These are phyloP conservation scores for Fusarium incarnatum DNA, from an alignment of 2,329 filamentous ascomycete genomes.

Conservation along the genomic window DNA sequence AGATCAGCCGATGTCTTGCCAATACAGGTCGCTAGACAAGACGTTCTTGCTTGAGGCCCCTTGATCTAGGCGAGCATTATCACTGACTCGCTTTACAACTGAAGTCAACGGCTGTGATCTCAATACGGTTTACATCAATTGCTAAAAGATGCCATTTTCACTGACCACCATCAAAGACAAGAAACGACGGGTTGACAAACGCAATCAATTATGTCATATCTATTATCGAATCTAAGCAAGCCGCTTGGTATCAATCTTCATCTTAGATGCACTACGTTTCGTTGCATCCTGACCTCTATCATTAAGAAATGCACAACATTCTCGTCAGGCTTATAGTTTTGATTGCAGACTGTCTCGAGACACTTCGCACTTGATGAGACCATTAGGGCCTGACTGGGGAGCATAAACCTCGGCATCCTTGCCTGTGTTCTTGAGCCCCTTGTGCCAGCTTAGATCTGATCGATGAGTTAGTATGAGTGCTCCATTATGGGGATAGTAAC, in stretches of 20 bases:
- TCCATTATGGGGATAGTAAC: neutral
- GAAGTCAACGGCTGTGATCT: neutral
- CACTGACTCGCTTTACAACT: neutral
- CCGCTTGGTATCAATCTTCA: constrained; percentile 38
- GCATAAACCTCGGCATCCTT: constrained; percentile 96
- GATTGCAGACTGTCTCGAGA: constrained; percentile 60
- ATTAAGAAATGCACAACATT: constrained; percentile 13
- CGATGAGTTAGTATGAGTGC: constrained; percentile 33
- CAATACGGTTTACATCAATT: neutral
- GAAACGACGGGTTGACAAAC: neutral
- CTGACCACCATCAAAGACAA: neutral
- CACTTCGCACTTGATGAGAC: constrained; percentile 94
- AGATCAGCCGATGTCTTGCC: neutral
- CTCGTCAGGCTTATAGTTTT: constrained; percentile 8
- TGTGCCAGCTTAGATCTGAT: constrained; percentile 94
- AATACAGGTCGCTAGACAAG: neutral
- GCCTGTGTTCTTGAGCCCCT: constrained; percentile 93
- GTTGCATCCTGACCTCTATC: constrained; percentile 29
- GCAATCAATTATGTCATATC: neutral
- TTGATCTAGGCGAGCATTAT: neutral
- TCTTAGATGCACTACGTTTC: constrained; percentile 31
- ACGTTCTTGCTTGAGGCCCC: neutral
- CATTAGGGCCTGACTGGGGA: constrained; percentile 92
- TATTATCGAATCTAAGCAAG: constrained; percentile 17
- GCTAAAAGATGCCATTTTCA: neutral